These are phyloP conservation scores for Penstemon davidsonii DNA, from an alignment of 257 asterid species.

Conservation along the genomic window DNA sequence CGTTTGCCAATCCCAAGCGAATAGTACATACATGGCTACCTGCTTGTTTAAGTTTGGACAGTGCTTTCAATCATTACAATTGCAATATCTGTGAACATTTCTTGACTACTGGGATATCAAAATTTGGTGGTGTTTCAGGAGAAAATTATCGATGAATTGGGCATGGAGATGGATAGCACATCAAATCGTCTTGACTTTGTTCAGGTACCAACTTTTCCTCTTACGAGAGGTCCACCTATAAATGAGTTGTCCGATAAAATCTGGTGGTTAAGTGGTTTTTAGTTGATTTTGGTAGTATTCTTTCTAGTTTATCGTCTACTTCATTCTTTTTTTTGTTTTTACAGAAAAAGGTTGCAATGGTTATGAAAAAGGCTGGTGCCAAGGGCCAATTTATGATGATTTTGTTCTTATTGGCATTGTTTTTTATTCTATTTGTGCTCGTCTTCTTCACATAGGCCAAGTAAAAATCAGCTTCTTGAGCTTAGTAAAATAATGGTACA, in stretches of 20 bases:
- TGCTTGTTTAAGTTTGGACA: not conserved
- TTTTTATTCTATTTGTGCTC: slow-evolving; percentile 76
- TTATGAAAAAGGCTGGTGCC: slow-evolving; percentile 93
- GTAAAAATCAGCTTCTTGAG: slow-evolving; percentile 5
- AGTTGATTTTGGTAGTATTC: not conserved
- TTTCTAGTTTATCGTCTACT: not conserved
- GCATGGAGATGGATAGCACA: slow-evolving; percentile 91
- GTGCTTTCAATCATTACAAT: not conserved
- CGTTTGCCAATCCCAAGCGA: slow-evolving; percentile 11
- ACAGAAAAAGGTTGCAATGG: slow-evolving; percentile 93
- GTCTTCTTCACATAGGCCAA: slow-evolving; percentile 68
- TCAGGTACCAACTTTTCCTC: slow-evolving; percentile 54
- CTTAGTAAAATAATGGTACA: slow-evolving; percentile 1
- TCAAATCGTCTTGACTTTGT: slow-evolving; percentile 97
- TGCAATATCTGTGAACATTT: slow-evolving; percentile 6
- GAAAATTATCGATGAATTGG: slow-evolving; percentile 77
- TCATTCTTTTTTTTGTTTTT: slow-evolving; percentile 17
- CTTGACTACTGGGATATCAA: slow-evolving; percentile 1
- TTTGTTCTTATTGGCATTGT: slow-evolving; percentile 66
- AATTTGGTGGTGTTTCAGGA: slow-evolving; percentile 51
- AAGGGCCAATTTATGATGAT: slow-evolving; percentile 98
- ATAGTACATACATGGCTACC: slow-evolving; percentile 1
- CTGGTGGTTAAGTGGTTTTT: not conserved
- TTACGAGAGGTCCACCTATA: not conserved
- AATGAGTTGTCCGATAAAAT: slow-evolving; percentile 10